Evolutionary conservation across 2,329 filamentous ascomycete species (phyloP), one percentile per base, ranked within the genome.

Genomic region (Colletotrichum graminicola): DNA sequence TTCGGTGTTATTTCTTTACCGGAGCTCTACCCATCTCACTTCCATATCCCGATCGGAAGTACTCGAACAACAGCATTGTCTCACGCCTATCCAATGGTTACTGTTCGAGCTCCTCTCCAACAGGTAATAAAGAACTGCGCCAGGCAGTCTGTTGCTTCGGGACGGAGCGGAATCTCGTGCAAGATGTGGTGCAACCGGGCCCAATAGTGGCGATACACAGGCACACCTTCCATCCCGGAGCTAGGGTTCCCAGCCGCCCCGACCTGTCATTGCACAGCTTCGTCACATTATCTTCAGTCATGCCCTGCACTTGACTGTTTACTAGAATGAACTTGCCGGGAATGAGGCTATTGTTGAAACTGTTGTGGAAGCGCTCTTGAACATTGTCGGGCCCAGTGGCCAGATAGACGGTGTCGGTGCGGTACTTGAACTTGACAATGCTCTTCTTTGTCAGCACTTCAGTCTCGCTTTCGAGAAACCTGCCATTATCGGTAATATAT

Each of bases 161-260:
- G 47, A 23, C 47, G 61, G 10, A 63, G 43, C 2, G 54, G 61
- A 7, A 73, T 64, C 10, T 74, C 67, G 10, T 57, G 36, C 34
- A 75, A 75, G 5, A 78, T 56, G 11, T 75, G 72, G 34, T 76
- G 61, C 52, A 75, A 5, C n/a, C 39, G 39, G 29, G 55, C 51
- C 77, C 78, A 80, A n/a, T 74, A 62, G 8, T 78, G 67, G 29
- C 77, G n/a, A 1, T 70, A 41, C 5, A 61, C 49, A 1, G 74
- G 70, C 4, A 71, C 49, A 8, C 64, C 18, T 34, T 76, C 75
- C 7, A 45, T 67, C 1, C 76, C 0, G 74, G 73, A 0, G 49
- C 43, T 0, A 76, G 76, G 0, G 55, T 56, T 23, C 71, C 73
- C 0, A 26, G 18, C 4, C 74, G 62, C 1, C 76, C 76, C 12